Evolutionary conservation across 148 eudicot genomes (phyloP).

Genomic region (Diospyros kaki): DNA sequence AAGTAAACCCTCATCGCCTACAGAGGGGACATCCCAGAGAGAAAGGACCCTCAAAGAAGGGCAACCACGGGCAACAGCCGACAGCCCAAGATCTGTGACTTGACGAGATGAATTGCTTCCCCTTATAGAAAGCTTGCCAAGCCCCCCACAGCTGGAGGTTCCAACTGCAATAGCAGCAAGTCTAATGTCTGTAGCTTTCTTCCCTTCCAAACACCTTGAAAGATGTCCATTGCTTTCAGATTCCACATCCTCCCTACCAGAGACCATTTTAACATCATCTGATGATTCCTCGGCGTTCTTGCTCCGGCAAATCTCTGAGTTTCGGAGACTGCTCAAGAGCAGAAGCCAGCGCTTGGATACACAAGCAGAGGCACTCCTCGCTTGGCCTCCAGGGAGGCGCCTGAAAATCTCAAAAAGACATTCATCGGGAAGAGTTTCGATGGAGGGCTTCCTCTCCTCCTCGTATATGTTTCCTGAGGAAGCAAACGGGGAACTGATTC

Average conservation of each 20-base stretch:
- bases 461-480: constrained; percentile 26
- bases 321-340: constrained; percentile 48
- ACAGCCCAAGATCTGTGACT: constrained; percentile 65
- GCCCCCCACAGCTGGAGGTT: constrained; percentile 76
- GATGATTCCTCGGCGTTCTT: background rate
- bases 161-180: constrained; percentile 89
- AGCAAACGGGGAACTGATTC: constrained; percentile 39
- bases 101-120: constrained; percentile 56
- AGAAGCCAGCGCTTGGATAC: constrained; percentile 93
- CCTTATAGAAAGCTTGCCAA: constrained; percentile 76
- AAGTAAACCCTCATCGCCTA: constrained; percentile 65
- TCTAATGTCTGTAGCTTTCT: constrained; percentile 79
- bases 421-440: constrained; percentile 80
- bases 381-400: constrained; percentile 60
- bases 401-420: constrained; percentile 87
- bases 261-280: constrained; percentile 27
- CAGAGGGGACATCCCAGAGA: constrained; percentile 58
- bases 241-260: constrained; percentile 29
- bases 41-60: constrained; percentile 69
- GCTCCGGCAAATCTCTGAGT: constrained; percentile 40
- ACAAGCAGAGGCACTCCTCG: constrained; percentile 67
- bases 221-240: constrained; percentile 51
- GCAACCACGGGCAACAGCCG: constrained; percentile 73
- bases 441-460: constrained; percentile 40
- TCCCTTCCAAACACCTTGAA: constrained; percentile 76